Evolutionary conservation across 148 eudicot species (phyloP).

Genomic region (Rhododendron simsii): DNA sequence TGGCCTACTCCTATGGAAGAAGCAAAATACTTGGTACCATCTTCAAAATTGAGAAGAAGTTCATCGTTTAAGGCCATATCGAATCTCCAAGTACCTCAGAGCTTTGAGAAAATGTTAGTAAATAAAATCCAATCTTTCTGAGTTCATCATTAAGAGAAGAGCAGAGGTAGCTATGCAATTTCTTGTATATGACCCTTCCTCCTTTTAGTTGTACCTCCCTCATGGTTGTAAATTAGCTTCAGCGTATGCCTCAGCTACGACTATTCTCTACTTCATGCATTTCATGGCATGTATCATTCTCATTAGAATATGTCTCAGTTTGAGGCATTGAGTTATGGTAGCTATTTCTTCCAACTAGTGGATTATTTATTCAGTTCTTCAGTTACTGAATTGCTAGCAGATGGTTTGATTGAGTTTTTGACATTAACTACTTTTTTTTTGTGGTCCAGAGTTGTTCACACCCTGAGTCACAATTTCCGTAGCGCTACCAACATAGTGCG

Average conservation of each 20-base stretch:
- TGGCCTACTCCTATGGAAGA: constrained; percentile 93
- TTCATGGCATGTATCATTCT: not conserved
- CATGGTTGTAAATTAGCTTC: not conserved
- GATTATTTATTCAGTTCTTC: not conserved
- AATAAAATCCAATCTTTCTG: not conserved
- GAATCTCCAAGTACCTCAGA: constrained; percentile 60
- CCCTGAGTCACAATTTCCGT: constrained; percentile 82
- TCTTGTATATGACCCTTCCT: not conserved
- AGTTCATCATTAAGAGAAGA: not conserved
- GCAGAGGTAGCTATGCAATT: not conserved
- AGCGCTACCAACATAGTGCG: constrained; percentile 65
- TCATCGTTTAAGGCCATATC: constrained; percentile 26
- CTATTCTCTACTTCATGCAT: not conserved
- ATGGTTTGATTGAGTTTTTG: constrained; percentile 5
- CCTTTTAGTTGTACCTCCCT: not conserved
- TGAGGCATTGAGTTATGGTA: not conserved
- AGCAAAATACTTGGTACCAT: constrained; percentile 65
- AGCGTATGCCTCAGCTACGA: not conserved
- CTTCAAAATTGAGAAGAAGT: constrained; percentile 34
- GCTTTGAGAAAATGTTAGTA: constrained; percentile 83
- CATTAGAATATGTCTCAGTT: not conserved
- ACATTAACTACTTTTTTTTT: constrained; percentile 16
- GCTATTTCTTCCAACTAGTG: not conserved
- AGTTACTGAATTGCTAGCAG: not conserved
- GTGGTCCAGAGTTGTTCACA: constrained; percentile 67